Percentiles rank a stretch among this genome's conserved stretches.
Conservation (phyloP, 1,284 basidiomycete species). For the Ustilago cynodontis region DNA sequence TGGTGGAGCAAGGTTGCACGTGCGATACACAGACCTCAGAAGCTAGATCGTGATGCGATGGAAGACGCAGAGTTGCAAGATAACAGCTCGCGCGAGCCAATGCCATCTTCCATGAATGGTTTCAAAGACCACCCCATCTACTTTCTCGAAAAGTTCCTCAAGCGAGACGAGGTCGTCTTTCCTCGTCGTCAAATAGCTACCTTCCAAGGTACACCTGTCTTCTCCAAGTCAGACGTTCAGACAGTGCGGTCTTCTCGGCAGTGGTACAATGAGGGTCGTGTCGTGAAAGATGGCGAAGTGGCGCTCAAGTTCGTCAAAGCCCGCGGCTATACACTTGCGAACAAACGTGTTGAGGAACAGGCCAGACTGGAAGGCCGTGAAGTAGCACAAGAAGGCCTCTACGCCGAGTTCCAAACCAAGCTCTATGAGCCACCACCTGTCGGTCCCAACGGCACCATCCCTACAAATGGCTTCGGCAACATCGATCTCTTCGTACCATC, state of each 20-base stretch:
- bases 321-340: constrained; percentile 84
- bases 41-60: constrained; percentile 82
- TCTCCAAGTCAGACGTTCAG: constrained; percentile 84
- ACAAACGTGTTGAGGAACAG: constrained; percentile 85
- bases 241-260: constrained; percentile 89
- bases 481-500: constrained; percentile 94
- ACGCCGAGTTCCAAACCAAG: constrained; percentile 87
- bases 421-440: constrained; percentile 83
- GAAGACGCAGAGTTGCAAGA: constrained; percentile 92
- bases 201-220: constrained; percentile 94
- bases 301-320: constrained; percentile 92
- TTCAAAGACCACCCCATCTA: constrained; percentile 98
- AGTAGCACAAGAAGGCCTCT: constrained; percentile 77
- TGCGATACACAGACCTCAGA: constrained; percentile 71
- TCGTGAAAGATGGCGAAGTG: constrained; percentile 80
- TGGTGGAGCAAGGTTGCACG: constrained; percentile 79
- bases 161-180: constrained; percentile 86
- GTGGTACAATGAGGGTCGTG: constrained; percentile 90
- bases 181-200: constrained; percentile 84
- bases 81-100: constrained; percentile 86
- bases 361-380: constrained; percentile 71
- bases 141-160: constrained; percentile 87
- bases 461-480: constrained; percentile 96
- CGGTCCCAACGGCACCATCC: constrained; percentile 83
- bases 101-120: constrained; percentile 89